These are phyloP conservation scores for Helminthosporium solani DNA, from an alignment of 2,329 filamentous ascomycete species.

Conservation along the genomic window DNA sequence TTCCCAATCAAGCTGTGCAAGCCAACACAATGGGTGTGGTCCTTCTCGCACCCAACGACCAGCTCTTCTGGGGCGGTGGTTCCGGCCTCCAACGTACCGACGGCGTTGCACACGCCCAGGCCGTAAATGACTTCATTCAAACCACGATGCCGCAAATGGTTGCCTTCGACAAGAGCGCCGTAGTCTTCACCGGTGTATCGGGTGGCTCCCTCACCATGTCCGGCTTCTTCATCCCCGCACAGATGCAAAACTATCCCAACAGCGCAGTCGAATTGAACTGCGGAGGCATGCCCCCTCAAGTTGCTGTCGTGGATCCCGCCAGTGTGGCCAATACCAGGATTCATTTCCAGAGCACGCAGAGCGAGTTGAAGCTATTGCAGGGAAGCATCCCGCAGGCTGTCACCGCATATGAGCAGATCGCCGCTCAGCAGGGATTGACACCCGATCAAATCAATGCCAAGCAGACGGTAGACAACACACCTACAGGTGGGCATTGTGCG, in stretches of 20 bases:
- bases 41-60: slow-evolving; percentile 55
- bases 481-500: slow-evolving; percentile 58
- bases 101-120: slow-evolving; percentile 57
- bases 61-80: slow-evolving; percentile 60
- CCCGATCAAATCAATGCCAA: slow-evolving; percentile 50
- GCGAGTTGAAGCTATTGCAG: slow-evolving; percentile 54
- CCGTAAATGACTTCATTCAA: slow-evolving; percentile 55
- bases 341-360: slow-evolving; percentile 58
- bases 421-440: slow-evolving; percentile 46
- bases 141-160: slow-evolving; percentile 54
- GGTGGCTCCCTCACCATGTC: slow-evolving; percentile 57
- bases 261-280: slow-evolving; percentile 59
- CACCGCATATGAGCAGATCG: slow-evolving; percentile 54
- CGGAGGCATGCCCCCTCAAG: slow-evolving; percentile 56
- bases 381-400: slow-evolving; percentile 53
- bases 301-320: slow-evolving; percentile 48
- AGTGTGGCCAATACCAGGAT: slow-evolving; percentile 52
- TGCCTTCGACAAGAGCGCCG: slow-evolving; percentile 54
- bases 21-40: slow-evolving; percentile 55
- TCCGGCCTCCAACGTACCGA: slow-evolving; percentile 55
- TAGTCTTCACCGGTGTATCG: slow-evolving; percentile 60
- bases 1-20: slow-evolving; percentile 57
- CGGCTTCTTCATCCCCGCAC: slow-evolving; percentile 60
- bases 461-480: slow-evolving; percentile 60
- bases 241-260: slow-evolving; percentile 54